Evolutionary conservation across 169 alveolate genomes (phyloP).

Genomic region (Eimeria nieschulzi): DNA sequence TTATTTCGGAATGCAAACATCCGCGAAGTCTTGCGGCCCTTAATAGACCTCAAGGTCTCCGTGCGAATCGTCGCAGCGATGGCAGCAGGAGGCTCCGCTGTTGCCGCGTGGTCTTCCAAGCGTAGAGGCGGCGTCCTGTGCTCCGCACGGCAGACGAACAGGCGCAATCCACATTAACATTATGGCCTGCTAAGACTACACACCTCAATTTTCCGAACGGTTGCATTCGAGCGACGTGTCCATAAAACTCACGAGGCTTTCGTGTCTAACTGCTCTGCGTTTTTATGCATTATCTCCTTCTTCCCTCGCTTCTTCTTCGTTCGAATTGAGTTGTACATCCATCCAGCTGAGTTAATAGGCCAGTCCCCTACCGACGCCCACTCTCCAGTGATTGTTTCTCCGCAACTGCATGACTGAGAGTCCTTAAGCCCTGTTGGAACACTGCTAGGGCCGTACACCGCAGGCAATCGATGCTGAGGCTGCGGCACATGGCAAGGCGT

Average conservation of each 20-base stretch:
- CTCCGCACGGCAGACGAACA: background rate
- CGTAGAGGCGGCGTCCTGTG: slow-evolving; percentile 52
- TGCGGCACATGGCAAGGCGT: background rate
- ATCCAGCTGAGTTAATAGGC: background rate
- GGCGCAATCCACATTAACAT: background rate
- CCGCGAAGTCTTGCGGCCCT: slow-evolving; percentile 58
- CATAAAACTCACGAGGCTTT: slow-evolving; percentile 8
- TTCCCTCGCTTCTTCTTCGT: slow-evolving; percentile 39
- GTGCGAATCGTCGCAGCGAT: slow-evolving; percentile 38
- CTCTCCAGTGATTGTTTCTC: background rate
- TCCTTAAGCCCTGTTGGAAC: background rate
- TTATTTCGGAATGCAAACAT: slow-evolving; percentile 58
- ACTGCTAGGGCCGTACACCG: slow-evolving; percentile 17
- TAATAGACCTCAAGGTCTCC: slow-evolving; percentile 9
- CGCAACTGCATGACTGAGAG: background rate
- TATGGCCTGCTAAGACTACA: too few relatives aligned
- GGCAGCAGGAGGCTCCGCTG: slow-evolving; percentile 63
- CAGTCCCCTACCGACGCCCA: background rate
- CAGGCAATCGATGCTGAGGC: background rate
- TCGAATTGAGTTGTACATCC: slow-evolving; percentile 34
- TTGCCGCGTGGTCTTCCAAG: slow-evolving; percentile 26
- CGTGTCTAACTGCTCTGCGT: slow-evolving; percentile 20
- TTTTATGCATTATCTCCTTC: background rate
- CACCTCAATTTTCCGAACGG: too few relatives aligned
- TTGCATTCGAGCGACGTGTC: too few relatives aligned